These are phyloP conservation scores for Dorcoceras hygrometricum DNA, from an alignment of 257 asterid genomes.

Conservation along the genomic window DNA sequence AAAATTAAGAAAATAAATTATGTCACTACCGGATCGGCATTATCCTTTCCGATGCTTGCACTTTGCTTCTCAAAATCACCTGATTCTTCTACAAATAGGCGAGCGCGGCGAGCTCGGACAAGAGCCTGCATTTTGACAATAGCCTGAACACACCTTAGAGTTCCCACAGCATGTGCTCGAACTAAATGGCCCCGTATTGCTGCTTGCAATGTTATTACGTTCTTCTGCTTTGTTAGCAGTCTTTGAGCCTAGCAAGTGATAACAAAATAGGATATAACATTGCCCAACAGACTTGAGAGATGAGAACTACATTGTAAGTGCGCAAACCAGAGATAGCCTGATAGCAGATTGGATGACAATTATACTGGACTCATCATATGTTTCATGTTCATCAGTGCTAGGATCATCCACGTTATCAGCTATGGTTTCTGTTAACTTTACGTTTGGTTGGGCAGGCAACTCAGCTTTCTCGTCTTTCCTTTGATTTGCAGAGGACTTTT, in stretches of 20 bases:
- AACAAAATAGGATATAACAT: constrained; percentile 19
- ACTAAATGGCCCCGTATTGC: constrained; percentile 90
- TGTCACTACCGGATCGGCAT: constrained; percentile 10
- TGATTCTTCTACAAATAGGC: constrained; percentile 30
- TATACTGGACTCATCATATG: constrained; percentile 49
- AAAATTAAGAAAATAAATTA: constrained; percentile 16
- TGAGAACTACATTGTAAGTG: constrained; percentile 17
- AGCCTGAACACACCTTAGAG: constrained; percentile 89
- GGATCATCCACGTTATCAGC: constrained; percentile 34
- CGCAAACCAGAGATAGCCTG: constrained; percentile 69
- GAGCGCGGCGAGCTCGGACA: constrained; percentile 69
- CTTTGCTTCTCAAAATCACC: constrained; percentile 28
- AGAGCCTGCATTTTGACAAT: constrained; percentile 87
- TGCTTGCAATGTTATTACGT: constrained; percentile 75
- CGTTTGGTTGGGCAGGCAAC: constrained; percentile 32
- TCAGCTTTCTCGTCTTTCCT: constrained; percentile 50
- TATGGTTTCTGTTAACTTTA: constrained; percentile 33
- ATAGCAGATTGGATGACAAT: constrained; percentile 67
- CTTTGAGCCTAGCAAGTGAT: constrained; percentile 60
- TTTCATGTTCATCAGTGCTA: constrained; percentile 30
- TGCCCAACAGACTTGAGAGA: constrained; percentile 16
- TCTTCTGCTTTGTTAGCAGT: constrained; percentile 53
- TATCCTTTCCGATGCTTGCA: constrained; percentile 34
- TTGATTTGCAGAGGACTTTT: constrained; percentile 39
- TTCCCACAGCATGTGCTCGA: constrained; percentile 82